Conservation (phyloP, 2,329 filamentous ascomycete genomes). For the Aspergillus sojae region DNA sequence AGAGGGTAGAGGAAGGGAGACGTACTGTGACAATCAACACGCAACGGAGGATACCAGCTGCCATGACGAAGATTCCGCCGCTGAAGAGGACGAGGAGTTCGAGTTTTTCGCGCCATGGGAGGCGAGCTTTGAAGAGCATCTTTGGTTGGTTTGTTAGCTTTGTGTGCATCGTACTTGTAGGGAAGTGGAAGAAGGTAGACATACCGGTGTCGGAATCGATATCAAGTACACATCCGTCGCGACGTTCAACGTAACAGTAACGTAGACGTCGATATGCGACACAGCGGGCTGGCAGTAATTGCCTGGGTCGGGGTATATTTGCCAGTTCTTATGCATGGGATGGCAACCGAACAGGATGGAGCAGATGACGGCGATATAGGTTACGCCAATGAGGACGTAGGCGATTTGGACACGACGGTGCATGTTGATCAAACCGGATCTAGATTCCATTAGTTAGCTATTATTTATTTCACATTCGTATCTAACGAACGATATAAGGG, state of each 20-base stretch:
- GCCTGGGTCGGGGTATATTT: constrained; percentile 61
- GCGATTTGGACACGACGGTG: constrained; percentile 53
- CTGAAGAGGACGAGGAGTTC: constrained; percentile 58
- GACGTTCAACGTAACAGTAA: constrained; percentile 57
- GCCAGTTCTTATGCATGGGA: constrained; percentile 59
- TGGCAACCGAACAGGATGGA: constrained; percentile 57
- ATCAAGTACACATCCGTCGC: constrained; percentile 63
- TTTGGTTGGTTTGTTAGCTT: constrained; percentile 21
- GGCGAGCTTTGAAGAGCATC: constrained; percentile 57
- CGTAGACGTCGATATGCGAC: constrained; percentile 54
- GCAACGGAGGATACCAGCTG: constrained; percentile 57
- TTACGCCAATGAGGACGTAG: constrained; percentile 52
- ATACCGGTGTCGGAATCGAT: constrained; percentile 59
- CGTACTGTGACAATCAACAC: constrained; percentile 52
- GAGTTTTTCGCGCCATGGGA: constrained; percentile 55
- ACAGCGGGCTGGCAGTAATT: constrained; percentile 55
- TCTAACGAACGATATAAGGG: background rate
- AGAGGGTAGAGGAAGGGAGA: background rate
- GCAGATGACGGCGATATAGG: constrained; percentile 54
- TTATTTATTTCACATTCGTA: no score
- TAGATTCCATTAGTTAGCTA: constrained; percentile 19
- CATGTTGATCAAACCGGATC: constrained; percentile 45
- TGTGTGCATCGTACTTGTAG: background rate
- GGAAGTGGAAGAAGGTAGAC: background rate
- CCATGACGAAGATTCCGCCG: constrained; percentile 59